Percentiles rank a stretch among this genome's conserved stretches.
These are phyloP conservation scores for Phaseolus coccineus DNA, from an alignment of 331 rosid species.

Conservation along the genomic window DNA sequence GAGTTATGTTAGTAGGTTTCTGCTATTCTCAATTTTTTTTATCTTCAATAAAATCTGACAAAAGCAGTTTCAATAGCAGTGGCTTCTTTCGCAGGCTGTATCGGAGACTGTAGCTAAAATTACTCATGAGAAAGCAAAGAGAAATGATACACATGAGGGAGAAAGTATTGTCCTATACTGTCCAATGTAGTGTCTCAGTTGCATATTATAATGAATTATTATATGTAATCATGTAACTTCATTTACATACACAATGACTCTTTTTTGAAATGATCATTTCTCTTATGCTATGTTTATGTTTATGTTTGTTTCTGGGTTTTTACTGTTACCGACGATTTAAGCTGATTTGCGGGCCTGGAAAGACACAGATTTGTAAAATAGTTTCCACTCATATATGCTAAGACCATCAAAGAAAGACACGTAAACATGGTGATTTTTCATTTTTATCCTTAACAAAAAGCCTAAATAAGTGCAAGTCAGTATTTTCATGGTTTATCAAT, in stretches of 20 bases:
- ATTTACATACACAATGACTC: background rate
- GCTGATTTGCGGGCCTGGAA: no score
- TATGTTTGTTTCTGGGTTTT: no score
- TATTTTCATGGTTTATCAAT: no score
- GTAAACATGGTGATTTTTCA: no score
- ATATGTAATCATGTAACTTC: conserved; percentile 1
- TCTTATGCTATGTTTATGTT: no score
- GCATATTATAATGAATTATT: conserved; percentile 37
- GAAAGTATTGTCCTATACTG: conserved; percentile 65
- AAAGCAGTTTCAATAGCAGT: conserved; percentile 91
- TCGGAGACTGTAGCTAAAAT: conserved; percentile 98
- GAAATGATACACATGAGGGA: conserved; percentile 81
- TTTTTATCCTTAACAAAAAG: no score
- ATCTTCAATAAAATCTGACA: conserved; percentile 66
- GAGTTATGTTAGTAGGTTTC: conserved; percentile 26
- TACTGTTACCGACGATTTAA: no score
- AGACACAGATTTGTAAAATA: no score
- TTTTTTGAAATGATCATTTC: conserved; percentile 17
- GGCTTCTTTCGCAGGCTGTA: conserved; percentile 81
- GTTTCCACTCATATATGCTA: no score
- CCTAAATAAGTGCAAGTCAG: no score
- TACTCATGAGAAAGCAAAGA: conserved; percentile 88
- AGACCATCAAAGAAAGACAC: no score
- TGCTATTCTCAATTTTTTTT: conserved; percentile 43
- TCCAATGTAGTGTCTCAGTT: conserved; percentile 38